Evolutionary conservation across 2,329 filamentous ascomycete species (phyloP).

Genomic region (Torrubiellomyces zombiae): DNA sequence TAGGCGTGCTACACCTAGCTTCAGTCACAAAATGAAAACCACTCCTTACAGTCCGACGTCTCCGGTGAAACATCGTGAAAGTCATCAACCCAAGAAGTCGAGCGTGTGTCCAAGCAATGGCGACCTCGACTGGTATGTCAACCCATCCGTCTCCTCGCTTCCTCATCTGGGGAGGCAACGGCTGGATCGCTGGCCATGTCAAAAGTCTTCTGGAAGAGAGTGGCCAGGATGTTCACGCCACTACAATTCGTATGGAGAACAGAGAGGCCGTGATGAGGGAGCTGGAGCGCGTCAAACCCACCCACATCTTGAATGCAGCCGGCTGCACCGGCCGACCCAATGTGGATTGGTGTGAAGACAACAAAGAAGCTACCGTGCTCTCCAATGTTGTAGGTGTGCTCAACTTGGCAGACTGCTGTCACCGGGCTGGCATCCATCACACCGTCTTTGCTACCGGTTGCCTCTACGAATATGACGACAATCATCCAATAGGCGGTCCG

Average conservation of each 20-base stretch:
- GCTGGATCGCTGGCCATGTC: slow-evolving; percentile 47
- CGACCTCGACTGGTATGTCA: too few relatives aligned
- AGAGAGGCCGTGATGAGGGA: slow-evolving; percentile 37
- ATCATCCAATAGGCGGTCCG: slow-evolving; percentile 40
- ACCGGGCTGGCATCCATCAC: slow-evolving; percentile 38
- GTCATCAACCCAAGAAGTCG: too few relatives aligned
- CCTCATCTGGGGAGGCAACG: slow-evolving; percentile 48
- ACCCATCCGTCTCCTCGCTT: slow-evolving; percentile 28
- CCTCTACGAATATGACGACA: slow-evolving; percentile 47
- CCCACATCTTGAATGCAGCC: slow-evolving; percentile 49
- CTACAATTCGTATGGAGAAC: slow-evolving; percentile 49
- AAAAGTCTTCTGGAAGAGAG: slow-evolving; percentile 38
- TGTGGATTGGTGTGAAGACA: slow-evolving; percentile 56
- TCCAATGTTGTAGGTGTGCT: slow-evolving; percentile 51
- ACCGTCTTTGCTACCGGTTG: slow-evolving; percentile 54
- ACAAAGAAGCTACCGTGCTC: slow-evolving; percentile 49
- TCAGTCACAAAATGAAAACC: too few relatives aligned
- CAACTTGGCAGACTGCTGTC: slow-evolving; percentile 46
- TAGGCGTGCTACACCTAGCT: too few relatives aligned
- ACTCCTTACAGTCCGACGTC: too few relatives aligned
- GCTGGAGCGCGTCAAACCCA: slow-evolving; percentile 42
- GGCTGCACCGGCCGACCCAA: slow-evolving; percentile 51
- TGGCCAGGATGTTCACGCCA: slow-evolving; percentile 43
- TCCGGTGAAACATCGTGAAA: too few relatives aligned
- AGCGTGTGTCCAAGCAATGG: too few relatives aligned